These are phyloP conservation scores for Datisca glomerata DNA, from an alignment of 306 rosid genomes.

Conservation along the genomic window DNA sequence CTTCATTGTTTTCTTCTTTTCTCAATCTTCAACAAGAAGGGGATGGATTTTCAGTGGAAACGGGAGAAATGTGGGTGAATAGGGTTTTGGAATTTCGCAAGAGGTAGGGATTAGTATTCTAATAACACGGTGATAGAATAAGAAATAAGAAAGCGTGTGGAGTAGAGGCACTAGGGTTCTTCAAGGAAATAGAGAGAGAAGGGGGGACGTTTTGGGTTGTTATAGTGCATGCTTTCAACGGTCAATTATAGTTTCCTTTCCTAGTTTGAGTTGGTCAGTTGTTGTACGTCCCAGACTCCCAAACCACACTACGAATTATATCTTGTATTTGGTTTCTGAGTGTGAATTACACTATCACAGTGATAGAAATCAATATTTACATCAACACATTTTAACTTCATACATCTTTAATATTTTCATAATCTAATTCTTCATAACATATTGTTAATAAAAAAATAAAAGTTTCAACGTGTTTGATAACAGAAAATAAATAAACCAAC, in stretches of 20 bases:
- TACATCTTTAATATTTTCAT: too few relatives aligned
- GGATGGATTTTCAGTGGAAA: neutral
- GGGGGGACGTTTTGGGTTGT: neutral
- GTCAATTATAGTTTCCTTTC: conserved; percentile 2
- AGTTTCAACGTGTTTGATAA: too few relatives aligned
- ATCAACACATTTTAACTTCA: too few relatives aligned
- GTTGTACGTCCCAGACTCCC: neutral
- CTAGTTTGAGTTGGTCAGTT: neutral
- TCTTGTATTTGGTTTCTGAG: too few relatives aligned
- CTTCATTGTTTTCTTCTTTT: conserved; percentile 3
- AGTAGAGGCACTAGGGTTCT: neutral
- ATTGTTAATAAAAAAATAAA: too few relatives aligned
- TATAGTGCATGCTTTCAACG: conserved; percentile 1
- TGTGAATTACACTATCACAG: too few relatives aligned
- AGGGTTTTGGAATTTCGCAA: neutral
- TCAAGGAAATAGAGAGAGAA: neutral
- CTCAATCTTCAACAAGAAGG: neutral
- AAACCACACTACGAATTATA: too few relatives aligned
- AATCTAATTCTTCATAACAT: too few relatives aligned
- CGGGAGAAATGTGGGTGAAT: neutral
- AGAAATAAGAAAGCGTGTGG: neutral
- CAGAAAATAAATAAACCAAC: too few relatives aligned
- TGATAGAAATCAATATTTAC: too few relatives aligned
- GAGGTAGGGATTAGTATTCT: neutral
- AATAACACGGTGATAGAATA: neutral